Percentiles rank a stretch among this genome's conserved stretches.
Evolutionary conservation across 139 green algal species (phyloP).

Genomic region (Auxenochlorella protothecoides): DNA sequence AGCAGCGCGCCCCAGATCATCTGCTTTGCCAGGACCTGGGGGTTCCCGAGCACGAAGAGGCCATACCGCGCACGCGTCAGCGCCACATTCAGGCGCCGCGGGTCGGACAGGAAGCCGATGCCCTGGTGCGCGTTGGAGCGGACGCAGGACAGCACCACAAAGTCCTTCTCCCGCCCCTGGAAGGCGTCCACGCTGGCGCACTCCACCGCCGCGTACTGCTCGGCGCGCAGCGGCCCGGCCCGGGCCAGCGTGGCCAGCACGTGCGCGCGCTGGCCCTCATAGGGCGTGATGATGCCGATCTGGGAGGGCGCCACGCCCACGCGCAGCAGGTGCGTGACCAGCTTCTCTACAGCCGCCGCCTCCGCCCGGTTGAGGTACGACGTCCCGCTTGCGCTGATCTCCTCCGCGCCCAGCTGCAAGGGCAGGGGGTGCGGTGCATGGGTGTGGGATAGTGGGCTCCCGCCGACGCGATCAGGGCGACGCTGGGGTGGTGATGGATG

Average conservation of each 20-base stretch:
- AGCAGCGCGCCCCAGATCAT: conserved; percentile 88
- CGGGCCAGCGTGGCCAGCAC: conserved; percentile 69
- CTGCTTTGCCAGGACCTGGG: conserved; percentile 58
- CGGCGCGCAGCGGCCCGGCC: conserved; percentile 49
- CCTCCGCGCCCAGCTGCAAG: conserved; percentile 73
- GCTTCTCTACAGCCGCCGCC: conserved; percentile 84
- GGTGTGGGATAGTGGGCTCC: too few species aligned
- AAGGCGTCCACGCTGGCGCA: conserved; percentile 72
- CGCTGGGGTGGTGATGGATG: too few species aligned
- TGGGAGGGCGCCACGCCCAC: conserved; percentile 58
- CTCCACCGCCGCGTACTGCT: conserved; percentile 82
- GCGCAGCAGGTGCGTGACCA: conserved; percentile 68
- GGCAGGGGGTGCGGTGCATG: too few species aligned
- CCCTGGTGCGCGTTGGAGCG: conserved; percentile 87
- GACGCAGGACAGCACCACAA: conserved; percentile 96
- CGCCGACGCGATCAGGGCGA: too few species aligned
- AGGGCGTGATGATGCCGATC: conserved; percentile 97
- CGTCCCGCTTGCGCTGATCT: conserved; percentile 73
- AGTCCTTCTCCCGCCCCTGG: conserved; percentile 95
- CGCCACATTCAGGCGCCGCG: conserved; percentile 91
- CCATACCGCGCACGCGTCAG: conserved; percentile 84
- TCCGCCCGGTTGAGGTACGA: conserved; percentile 95
- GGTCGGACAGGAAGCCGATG: conserved; percentile 94
- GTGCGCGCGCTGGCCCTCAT: conserved; percentile 94
- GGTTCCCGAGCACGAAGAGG: conserved; percentile 90